Evolutionary conservation across 2,329 filamentous ascomycete species (phyloP), one percentile per base, ranked within the genome.

Genomic region (Penicillium sp.): DNA sequence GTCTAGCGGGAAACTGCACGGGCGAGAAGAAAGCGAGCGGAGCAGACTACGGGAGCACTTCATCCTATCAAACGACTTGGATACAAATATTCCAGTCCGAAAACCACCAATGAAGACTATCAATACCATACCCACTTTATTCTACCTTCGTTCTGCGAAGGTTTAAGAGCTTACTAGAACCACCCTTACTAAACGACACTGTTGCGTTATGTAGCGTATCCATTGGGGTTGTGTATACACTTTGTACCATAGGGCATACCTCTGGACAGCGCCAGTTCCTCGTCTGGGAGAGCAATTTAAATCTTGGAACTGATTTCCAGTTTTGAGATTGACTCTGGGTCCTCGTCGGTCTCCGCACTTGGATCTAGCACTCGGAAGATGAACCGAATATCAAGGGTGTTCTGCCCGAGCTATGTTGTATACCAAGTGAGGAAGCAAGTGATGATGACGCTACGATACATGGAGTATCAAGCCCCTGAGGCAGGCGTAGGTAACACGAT

Each of bases 61-160:
- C 46, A 10, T 41, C 47, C 47, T 49, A 49, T 49, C 47, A 49
- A 49, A 42, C n/a, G 27, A 26, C 16, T 11, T 26, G 26, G 27
- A 30, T n/a, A 13, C 35, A 30, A 23, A 14, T 7, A n/a, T 10
- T 23, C 23, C 23, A 16, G 32, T 47, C 16, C 18, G 13, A 19
- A 39, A 16, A n/a, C 45, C 34, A 47, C 45, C 45, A 47, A 47
- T 47, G 26, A 40, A 19, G 29, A 40, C 13, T n/a, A 29, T n/a
- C 26, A 36, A 29, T 34, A 14, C 6, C 10, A 34, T n/a, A 43
- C 7, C 47, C 47, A 49, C 47, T 43, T 27, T 34, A 26, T 7
- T 43, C 23, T n/a, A 11, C 4, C 6, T 11, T 23, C 11, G 6
- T 23, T 18, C 29, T 32, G 23, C 14, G 2, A 29, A 42, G 29